A percentile compares a stretch with the other conserved stretches of the same genome.
These are phyloP conservation scores for Fallopia convolvulus DNA, from an alignment of 148 eudicot genomes.

Conservation along the genomic window DNA sequence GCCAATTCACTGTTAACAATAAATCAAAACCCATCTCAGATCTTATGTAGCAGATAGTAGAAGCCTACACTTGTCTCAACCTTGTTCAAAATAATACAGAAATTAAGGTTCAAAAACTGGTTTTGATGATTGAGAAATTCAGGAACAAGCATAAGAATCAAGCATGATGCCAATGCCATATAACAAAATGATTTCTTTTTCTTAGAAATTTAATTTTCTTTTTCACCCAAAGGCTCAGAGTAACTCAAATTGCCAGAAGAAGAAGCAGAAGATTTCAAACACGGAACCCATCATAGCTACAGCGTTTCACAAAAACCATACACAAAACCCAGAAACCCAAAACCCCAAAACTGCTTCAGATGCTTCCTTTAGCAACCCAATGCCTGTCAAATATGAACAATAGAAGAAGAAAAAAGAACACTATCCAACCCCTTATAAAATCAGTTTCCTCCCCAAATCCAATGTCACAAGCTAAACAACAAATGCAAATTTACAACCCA, in stretches of 20 bases:
- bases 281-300: not conserved
- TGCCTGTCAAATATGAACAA: constrained; percentile 4
- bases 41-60: not conserved
- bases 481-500: constrained; percentile 23
- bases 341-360: constrained; percentile 26
- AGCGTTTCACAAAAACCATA: not conserved
- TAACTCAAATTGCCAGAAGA: constrained; percentile 10
- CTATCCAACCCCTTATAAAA: not conserved
- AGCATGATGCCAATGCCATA: not conserved
- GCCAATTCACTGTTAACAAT: not conserved
- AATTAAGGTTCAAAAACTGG: not conserved
- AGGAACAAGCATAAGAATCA: constrained; percentile 8
- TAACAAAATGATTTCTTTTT: not conserved
- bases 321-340: constrained; percentile 7
- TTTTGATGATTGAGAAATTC: not conserved
- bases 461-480: constrained; percentile 33
- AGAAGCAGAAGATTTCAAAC: not conserved
- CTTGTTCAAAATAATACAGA: not conserved
- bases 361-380: constrained; percentile 38
- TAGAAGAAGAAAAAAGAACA: not conserved
- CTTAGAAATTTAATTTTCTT: not conserved
- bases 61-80: not conserved
- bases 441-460: constrained; percentile 7
- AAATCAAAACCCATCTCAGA: constrained; percentile 6
- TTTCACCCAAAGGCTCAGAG: not conserved